Evolutionary conservation across 2,329 filamentous ascomycete species (phyloP).

Genomic region (Verticillium klebahnii): DNA sequence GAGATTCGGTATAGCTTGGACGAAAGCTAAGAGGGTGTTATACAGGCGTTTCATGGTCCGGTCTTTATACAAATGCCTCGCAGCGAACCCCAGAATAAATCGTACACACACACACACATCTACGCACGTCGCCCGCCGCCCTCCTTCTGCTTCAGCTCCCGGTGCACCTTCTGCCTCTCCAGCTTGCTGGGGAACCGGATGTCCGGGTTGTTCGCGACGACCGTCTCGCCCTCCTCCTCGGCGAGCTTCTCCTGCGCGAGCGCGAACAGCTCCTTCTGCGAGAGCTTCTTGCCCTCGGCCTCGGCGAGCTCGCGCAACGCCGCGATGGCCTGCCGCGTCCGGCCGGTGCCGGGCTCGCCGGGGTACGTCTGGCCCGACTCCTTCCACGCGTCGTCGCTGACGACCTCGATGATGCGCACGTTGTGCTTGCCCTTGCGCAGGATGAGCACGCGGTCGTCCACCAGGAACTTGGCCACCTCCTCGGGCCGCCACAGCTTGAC

Average conservation of each 20-base stretch:
- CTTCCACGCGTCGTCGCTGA: constrained; percentile 51
- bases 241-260: constrained; percentile 20
- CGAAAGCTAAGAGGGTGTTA: not conserved
- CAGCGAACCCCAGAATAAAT: not conserved
- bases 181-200: constrained; percentile 30
- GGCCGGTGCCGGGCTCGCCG: constrained; percentile 46
- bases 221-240: constrained; percentile 15
- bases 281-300: constrained; percentile 20
- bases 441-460: constrained; percentile 55
- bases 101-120: not conserved
- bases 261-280: constrained; percentile 20
- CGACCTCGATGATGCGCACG: constrained; percentile 55
- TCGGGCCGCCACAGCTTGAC: constrained; percentile 54
- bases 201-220: constrained; percentile 33
- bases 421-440: constrained; percentile 62
- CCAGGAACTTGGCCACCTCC: constrained; percentile 55
- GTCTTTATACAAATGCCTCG: not conserved
- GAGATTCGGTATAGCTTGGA: not conserved
- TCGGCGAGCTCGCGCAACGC: constrained; percentile 30
- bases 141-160: constrained; percentile 4
- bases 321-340: constrained; percentile 37
- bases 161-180: constrained; percentile 4
- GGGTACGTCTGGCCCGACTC: constrained; percentile 45
- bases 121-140: not conserved
- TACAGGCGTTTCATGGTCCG: not conserved